Percentiles rank a stretch among this genome's conserved stretches.
These are phyloP conservation scores for Aspergillus nanangensis DNA, from an alignment of 495 filamentous ascomycete genomes.

Conservation along the genomic window DNA sequence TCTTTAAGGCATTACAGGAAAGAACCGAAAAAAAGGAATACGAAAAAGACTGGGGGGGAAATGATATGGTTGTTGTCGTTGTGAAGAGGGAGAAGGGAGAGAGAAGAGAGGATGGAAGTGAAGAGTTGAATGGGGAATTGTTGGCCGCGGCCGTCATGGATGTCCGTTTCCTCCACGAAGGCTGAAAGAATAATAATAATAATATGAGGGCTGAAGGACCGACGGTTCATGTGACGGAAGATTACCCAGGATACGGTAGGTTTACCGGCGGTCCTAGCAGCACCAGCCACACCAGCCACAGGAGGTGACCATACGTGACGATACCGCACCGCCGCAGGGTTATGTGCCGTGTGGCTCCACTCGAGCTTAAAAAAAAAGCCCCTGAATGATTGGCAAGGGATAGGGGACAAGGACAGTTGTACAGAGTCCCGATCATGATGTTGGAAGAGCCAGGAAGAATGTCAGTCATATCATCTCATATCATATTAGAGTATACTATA, in stretches of 20 bases:
- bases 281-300: no score
- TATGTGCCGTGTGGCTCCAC: constrained; percentile 13
- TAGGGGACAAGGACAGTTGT: not conserved
- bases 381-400: constrained; percentile 10
- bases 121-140: constrained; percentile 15
- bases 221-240: no score
- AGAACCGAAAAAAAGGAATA: constrained; percentile 2
- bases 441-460: no score
- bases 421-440: no score
- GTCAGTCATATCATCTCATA: no score
- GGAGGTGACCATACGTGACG: not conserved
- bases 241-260: no score
- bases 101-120: not conserved
- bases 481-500: no score
- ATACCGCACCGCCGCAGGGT: constrained; percentile 18
- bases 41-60: not conserved
- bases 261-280: no score
- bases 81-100: not conserved
- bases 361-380: constrained; percentile 12
- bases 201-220: no score
- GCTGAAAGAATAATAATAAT: constrained; percentile 4
- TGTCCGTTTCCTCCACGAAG: no score
- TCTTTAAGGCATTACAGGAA: constrained; percentile 20
- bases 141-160: no score
- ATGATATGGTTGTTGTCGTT: not conserved